Evolutionary conservation across 768 basidiomycete species (phyloP), one percentile per base, ranked within the genome.

Genomic region (Leccinum uliginosum): DNA sequence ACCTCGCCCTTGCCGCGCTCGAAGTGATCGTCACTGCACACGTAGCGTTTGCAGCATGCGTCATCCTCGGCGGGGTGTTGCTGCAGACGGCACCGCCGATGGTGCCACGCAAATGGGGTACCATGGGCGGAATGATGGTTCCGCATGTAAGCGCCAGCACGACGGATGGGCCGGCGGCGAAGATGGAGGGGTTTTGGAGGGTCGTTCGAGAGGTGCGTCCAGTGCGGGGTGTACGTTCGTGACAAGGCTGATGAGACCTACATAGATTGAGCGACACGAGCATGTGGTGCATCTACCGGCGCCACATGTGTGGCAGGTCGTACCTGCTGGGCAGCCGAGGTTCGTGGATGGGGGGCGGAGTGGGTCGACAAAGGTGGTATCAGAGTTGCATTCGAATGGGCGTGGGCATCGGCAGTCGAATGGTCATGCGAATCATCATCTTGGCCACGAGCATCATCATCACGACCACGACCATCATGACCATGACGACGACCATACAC

Each of bases 291-390:
- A 92, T 66, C 80, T 96, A 11, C 86, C 89, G 1, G 85, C 89
- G 11, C 92, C 91, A 1, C 91, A 93, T 60, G 84, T 95, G 54
- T 95, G 91, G 91, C 91, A 94, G 65, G 82, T 95, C 44, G 80
- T 83, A 1, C 83, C 86, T 0, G 65, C 59, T 0, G 71, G 69
- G 15, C 70, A 72, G 55, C 60, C 65, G 17, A 55, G 58, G 14
- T 59, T 58, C 6, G 14, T 59, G 44, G 43, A 59, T 23, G 38
- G n/a, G 17, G 35, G 17, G 15, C 17, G 34, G 34, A 35, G 15
- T 8, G 35, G 35, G 17, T 38, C 38, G 7, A 40, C 38, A 4
- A 40, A n/a, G 35, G 35, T 35, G 35, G 15, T 17, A 3, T 35
- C 35, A 35, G 35, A 35, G n/a, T 40, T 19, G 10, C 4, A 40